Conservation (phyloP, 2,329 filamentous ascomycete genomes). For the Fusarium floridanum region DNA sequence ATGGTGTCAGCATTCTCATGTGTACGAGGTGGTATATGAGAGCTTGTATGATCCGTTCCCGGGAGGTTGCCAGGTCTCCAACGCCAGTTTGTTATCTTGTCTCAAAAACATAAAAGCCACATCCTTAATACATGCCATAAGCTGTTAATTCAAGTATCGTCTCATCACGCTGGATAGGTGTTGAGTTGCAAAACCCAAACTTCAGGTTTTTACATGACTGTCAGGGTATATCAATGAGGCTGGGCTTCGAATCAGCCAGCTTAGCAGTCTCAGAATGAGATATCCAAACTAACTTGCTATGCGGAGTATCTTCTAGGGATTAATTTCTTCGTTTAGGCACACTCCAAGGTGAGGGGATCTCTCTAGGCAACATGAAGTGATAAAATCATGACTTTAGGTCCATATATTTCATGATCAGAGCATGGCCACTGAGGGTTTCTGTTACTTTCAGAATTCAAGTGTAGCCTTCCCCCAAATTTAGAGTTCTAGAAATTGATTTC, state of each 20-base stretch:
- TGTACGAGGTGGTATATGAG: no score
- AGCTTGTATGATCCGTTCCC: no score
- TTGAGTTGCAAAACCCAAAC: background rate
- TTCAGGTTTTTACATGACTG: background rate
- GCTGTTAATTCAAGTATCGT: no score
- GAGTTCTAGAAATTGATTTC: background rate
- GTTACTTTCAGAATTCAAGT: background rate
- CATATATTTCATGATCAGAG: background rate
- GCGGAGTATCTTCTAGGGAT: no score
- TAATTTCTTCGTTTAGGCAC: no score
- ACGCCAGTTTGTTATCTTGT: no score
- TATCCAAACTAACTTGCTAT: background rate
- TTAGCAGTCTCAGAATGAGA: background rate
- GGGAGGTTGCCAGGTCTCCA: no score
- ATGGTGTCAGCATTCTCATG: no score
- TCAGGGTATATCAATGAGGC: no score
- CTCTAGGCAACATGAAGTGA: background rate
- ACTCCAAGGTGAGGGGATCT: accelerated
- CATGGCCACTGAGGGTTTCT: background rate
- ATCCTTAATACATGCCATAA: no score
- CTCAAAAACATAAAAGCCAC: no score
- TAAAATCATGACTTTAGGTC: background rate
- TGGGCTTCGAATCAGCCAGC: background rate
- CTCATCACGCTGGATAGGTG: background rate
- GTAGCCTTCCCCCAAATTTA: accelerated